Evolutionary conservation across 164 flowering plant genomes (phyloP), one percentile per base, ranked within the genome.

Genomic region (Nymphaea colorata): DNA sequence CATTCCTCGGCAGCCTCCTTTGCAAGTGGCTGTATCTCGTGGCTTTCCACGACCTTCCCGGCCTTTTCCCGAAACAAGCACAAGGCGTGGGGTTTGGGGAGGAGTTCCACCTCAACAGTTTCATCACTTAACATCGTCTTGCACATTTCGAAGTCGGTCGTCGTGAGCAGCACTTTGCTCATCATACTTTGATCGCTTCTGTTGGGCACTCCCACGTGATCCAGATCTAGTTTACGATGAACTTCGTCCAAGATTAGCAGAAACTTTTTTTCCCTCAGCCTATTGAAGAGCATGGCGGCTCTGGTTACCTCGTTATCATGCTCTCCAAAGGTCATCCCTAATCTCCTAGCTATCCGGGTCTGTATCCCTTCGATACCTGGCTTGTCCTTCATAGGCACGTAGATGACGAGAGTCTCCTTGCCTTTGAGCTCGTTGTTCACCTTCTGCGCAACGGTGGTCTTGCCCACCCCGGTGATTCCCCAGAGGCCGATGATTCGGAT

Each of bases 141-240:
- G 42, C 79, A 74, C 16, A 79, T 77, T 8, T 74, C 68, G 7
- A 57, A 42, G 43, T 14, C 53, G 10, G 76, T 59, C 44, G 81
- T 64, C 12, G 81, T 76, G 12, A 78, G 4, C 12, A 69, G 41
- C 44, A 76, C 73, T 73, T 73, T 76, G 14, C 72, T 69, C 7
- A 66, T 44, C 1, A 4, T 51, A 1, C 69, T 69, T 41, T 36
- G 55, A 10, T 66, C 61, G 62, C 43, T 25, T 61, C 36, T 79
- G 82, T 42, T 44, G 3, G 71, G 61, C 53, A 71, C 61, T 16
- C 36, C 36, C 36, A 25, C 36, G 36, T 25, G 36, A 25, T 25
- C 36, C 36, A 25, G 36, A 25, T 25, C 36, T 25, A 25, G 36
- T 25, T 25, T 25, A 1, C 36, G 36, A 25, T 25, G 36, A 25